A percentile compares a stretch with the other conserved stretches of the same genome.
Conservation (phyloP, 306 rosid genomes). For the Oxytropis ochrocephala region DNA sequence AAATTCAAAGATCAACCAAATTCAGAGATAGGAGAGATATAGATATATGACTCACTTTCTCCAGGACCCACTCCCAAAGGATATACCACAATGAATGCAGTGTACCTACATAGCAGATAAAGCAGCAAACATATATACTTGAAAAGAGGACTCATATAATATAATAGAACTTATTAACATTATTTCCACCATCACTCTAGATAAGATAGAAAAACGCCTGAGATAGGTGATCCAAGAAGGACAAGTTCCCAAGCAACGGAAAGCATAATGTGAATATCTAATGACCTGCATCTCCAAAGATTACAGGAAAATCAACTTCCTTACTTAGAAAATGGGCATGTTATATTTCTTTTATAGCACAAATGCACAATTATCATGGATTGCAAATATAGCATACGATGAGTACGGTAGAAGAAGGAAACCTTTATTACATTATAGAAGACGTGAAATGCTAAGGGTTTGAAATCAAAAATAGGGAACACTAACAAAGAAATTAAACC, state of each 20-base stretch:
- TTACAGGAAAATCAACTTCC: conserved; percentile 10
- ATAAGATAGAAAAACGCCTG: conserved; percentile 43
- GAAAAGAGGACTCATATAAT: not conserved
- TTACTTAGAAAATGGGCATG: not conserved
- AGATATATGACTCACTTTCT: conserved; percentile 68
- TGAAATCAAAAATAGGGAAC: not conserved
- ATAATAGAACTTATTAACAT: not conserved
- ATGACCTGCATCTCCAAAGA: conserved; percentile 57
- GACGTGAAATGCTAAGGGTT: not conserved
- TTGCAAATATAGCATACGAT: not conserved
- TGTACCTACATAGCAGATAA: conserved; percentile 55
- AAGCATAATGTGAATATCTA: conserved; percentile 77
- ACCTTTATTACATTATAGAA: not conserved
- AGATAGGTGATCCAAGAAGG: conserved; percentile 86
- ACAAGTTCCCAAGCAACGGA: conserved; percentile 59
- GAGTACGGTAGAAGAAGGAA: not conserved
- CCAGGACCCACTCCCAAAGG: conserved; percentile 75
- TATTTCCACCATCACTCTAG: not conserved
- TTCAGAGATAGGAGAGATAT: not conserved
- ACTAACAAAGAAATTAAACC: not conserved
- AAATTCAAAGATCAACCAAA: conserved; percentile 12
- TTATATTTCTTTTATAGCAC: not conserved
- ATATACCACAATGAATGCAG: conserved; percentile 76
- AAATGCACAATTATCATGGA: not conserved
- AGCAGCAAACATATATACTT: conserved; percentile 1